A percentile compares a stretch with the other conserved stretches of the same genome.
Evolutionary conservation across 2,329 filamentous ascomycete genomes (phyloP).

Genomic region (Neonectria neomacrospora): DNA sequence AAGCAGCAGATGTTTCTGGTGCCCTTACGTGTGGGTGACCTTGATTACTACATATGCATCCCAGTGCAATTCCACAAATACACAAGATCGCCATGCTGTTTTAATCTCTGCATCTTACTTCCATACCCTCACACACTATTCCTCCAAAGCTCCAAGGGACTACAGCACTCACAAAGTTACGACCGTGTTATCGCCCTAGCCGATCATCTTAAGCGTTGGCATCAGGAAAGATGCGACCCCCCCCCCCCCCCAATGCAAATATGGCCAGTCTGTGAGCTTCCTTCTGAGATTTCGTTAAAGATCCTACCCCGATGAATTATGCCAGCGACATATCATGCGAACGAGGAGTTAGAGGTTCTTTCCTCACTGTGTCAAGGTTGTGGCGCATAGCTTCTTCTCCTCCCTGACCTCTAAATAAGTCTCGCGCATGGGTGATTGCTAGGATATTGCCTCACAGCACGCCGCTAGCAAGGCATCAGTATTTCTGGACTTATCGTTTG

Average conservation of each 20-base stretch:
- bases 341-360: neutral
- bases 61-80: neutral
- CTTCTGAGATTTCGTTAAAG: too few relatives aligned
- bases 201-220: neutral
- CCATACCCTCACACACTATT: neutral
- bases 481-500: neutral
- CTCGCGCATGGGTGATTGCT: neutral
- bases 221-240: neutral
- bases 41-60: neutral
- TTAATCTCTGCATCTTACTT: neutral
- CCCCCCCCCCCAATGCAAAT: neutral
- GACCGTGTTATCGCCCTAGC: neutral
- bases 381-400: neutral
- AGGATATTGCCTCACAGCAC: too few relatives aligned
- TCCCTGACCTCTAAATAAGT: neutral
- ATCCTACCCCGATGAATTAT: too few relatives aligned
- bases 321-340: too few relatives aligned
- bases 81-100: neutral
- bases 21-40: too few relatives aligned
- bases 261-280: too few relatives aligned
- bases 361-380: neutral
- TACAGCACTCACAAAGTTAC: neutral
- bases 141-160: neutral
- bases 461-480: neutral
- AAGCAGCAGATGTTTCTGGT: too few relatives aligned